Evolutionary conservation across 1,284 basidiomycete genomes (phyloP).

Genomic region (Cerioporus squamosus): DNA sequence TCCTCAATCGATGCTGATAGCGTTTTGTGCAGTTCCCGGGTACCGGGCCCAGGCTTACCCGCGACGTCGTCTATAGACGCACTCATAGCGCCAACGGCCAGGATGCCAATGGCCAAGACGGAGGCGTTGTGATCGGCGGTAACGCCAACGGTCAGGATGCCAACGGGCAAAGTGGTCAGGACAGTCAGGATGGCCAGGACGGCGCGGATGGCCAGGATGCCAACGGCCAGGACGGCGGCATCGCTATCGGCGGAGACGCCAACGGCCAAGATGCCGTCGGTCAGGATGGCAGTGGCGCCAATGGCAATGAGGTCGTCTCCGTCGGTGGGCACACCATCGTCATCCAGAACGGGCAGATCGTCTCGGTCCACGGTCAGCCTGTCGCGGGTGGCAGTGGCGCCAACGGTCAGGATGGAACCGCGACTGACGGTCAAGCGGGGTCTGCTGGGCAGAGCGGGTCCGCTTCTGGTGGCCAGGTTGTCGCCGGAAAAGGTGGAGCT

Average conservation of each 20-base stretch:
- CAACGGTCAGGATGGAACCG: neutral
- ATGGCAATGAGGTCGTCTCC: neutral
- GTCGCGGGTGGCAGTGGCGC: neutral
- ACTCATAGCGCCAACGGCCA: neutral
- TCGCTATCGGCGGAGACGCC: neutral
- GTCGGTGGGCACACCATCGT: constrained; percentile 9
- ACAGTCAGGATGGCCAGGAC: neutral
- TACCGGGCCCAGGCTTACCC: too few species aligned
- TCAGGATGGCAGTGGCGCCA: neutral
- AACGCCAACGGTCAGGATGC: neutral
- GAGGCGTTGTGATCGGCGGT: neutral
- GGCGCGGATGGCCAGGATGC: neutral
- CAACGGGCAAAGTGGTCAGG: neutral
- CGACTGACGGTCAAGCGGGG: neutral
- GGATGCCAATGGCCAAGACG: neutral
- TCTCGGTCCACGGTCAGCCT: constrained; percentile 5
- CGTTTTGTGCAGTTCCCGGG: too few species aligned
- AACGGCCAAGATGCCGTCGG: constrained; percentile 3
- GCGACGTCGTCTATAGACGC: too few species aligned
- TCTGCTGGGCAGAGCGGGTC: neutral
- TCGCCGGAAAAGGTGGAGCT: neutral
- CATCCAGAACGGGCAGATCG: constrained; percentile 6
- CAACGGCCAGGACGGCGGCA: constrained; percentile 1
- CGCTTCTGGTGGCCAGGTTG: neutral
- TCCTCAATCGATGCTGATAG: too few species aligned